These are phyloP conservation scores for Micractinium conductrix DNA, from an alignment of 139 green algal species.

Conservation along the genomic window DNA sequence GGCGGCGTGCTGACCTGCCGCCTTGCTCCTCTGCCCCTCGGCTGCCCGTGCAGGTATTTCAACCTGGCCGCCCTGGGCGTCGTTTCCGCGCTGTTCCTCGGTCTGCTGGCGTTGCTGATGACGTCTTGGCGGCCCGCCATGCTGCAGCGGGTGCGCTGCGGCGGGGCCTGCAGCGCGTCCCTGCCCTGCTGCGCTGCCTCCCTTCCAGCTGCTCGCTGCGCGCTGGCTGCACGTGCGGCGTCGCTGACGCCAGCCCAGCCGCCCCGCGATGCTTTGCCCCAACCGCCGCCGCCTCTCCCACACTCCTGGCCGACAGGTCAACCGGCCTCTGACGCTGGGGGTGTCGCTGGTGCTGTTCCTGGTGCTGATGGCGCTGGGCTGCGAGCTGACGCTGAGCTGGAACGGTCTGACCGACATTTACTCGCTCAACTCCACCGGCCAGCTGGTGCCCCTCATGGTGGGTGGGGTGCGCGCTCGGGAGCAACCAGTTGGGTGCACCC, in stretches of 20 bases:
- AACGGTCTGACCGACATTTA: neutral
- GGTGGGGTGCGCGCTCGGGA: neutral
- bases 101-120: neutral
- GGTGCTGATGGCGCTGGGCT: neutral
- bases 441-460: constrained; percentile 13
- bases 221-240: too few species aligned
- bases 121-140: too few species aligned
- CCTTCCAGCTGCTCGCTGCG: too few species aligned
- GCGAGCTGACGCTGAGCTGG: constrained; percentile 8
- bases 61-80: neutral
- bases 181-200: too few species aligned
- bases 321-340: neutral
- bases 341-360: neutral
- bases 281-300: too few species aligned
- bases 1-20: too few species aligned
- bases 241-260: too few species aligned
- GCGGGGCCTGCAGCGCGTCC: neutral
- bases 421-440: constrained; percentile 15
- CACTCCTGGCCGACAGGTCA: too few species aligned
- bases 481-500: neutral
- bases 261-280: too few species aligned
- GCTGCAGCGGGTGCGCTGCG: neutral
- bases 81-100: neutral
- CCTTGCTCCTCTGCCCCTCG: too few species aligned
- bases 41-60: neutral